Conservation (phyloP, 1,139 yeast species). For the Citeromyces hawaiiensis region DNA sequence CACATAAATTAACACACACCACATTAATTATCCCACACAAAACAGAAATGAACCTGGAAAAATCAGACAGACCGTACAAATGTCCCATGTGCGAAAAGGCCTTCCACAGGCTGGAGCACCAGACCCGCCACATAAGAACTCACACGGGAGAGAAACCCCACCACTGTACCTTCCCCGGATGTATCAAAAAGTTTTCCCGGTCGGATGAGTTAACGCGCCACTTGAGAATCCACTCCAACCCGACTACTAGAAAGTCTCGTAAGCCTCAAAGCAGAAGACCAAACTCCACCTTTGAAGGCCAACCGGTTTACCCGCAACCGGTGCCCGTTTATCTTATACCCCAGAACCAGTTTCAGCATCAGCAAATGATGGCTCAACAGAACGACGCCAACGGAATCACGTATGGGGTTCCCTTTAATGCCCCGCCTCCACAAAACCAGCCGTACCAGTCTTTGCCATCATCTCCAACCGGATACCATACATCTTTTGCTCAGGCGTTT, state of each 20-base stretch:
- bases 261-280: conserved; percentile 1
- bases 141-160: conserved; percentile 97
- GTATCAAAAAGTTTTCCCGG: conserved; percentile 73
- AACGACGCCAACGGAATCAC: neutral
- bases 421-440: conserved; percentile 4
- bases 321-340: conserved; percentile 15
- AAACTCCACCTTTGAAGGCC: conserved; percentile 9
- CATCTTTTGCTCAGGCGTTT: conserved; percentile 1
- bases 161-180: conserved; percentile 76
- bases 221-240: conserved; percentile 74
- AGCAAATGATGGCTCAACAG: conserved; percentile 5
- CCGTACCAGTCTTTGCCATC: conserved; percentile 8
- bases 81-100: conserved; percentile 90
- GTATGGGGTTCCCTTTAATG: conserved; percentile 1
- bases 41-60: conserved; percentile 33
- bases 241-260: conserved; percentile 34
- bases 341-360: conserved; percentile 8
- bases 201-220: conserved; percentile 89
- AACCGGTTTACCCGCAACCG: conserved; percentile 14
- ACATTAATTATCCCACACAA: no score
- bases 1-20: conserved; percentile 31
- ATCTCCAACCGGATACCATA: conserved; percentile 1
- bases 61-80: conserved; percentile 55
- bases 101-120: conserved; percentile 86
- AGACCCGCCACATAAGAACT: conserved; percentile 85